Conservation (phyloP, 352 stramenopile species). For the Phytopythium ostracodes region DNA sequence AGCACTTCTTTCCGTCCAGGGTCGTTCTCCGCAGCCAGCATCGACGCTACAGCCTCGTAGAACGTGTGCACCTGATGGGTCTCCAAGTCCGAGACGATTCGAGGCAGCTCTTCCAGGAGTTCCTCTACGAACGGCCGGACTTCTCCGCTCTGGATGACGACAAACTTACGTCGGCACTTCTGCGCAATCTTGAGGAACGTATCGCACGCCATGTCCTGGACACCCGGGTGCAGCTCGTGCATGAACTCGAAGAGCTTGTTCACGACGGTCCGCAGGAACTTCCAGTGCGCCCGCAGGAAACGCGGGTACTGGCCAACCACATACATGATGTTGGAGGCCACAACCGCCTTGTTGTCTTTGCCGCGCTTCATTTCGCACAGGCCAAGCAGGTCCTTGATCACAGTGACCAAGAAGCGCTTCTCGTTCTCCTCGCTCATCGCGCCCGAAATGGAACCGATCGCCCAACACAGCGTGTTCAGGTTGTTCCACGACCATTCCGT, state of each 20-base stretch:
- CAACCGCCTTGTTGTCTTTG: conserved; percentile 99
- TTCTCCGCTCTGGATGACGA: conserved; percentile 94
- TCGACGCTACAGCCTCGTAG: conserved; percentile 96
- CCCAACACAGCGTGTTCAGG: conserved; percentile 99
- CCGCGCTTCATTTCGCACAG: conserved; percentile 98
- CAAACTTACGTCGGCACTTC: conserved; percentile 98
- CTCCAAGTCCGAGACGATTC: conserved; percentile 97
- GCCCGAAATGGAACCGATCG: conserved; percentile 98
- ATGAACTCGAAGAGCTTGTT: conserved; percentile 99
- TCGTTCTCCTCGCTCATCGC: conserved; percentile 99
- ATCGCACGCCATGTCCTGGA: conserved; percentile 99
- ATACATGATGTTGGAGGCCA: conserved; percentile 99
- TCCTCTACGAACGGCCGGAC: conserved; percentile 95
- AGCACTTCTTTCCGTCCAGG: conserved; percentile 87
- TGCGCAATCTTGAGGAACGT: conserved; percentile 99
- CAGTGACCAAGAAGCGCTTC: conserved; percentile 99
- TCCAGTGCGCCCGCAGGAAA: conserved; percentile 99
- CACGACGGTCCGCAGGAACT: conserved; percentile 99
- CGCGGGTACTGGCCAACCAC: conserved; percentile 99
- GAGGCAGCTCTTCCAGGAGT: conserved; percentile 92
- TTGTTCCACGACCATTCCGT: conserved; percentile 95
- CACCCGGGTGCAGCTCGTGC: conserved; percentile 98
- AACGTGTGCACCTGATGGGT: conserved; percentile 99
- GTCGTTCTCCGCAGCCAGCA: conserved; percentile 75
- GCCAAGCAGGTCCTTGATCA: conserved; percentile 99